Base-by-base conservation (phyloP, 2,329 filamentous ascomycete species). In the Herpotrichia juniperi region DNA sequence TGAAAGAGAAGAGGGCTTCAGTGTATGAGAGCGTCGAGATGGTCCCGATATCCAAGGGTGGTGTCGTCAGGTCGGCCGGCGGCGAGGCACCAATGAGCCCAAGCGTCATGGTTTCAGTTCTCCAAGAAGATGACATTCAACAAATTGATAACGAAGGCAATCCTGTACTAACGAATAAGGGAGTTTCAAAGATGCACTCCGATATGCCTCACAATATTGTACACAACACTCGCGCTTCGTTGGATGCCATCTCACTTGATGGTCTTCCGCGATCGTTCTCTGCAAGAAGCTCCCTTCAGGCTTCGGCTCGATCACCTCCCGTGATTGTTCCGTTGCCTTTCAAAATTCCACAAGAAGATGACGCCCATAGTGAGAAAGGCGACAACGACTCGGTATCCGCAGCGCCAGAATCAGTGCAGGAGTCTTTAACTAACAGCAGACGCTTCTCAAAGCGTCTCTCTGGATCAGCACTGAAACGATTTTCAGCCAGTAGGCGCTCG, bases 281-380 rank as follows among this genome's bases (percentile, higher is more conserved):
- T 1, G 26, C 35, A 7, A 57, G 53, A 21, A 57, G 52, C 42
- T 69, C 61, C 48, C 58, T 56, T 43, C 62, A 49, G 68, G 66
- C 32, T 55, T 75, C 76, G 1, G 73, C 73, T 4, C 70, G 48
- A 22, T 74, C 81, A 24, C 70, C 71, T n/a, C 83, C 83, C 3
- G 73, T 80, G 7, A 76, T 90, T 30, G 75, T 89, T 1, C 86
- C 88, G 14, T 75, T 90, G 1, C 88, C 88, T 0, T 90, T 90
- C 70, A 81, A 69, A 9, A 76, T 89, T 1, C 85, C 85, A 0
- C 70, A 72, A 17, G 74, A 77, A 11, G 74, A 78, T 1, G 74
- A 79, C 4, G 68, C 74, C 6, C 42, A 53, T 17, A 61, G 54
- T n/a, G 76, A 82, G 5, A 78, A 79, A 14, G 80, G 82, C 17